Base-by-base conservation (phyloP, 73 alveolate genomes). In the Paramecium bursaria region DNA sequence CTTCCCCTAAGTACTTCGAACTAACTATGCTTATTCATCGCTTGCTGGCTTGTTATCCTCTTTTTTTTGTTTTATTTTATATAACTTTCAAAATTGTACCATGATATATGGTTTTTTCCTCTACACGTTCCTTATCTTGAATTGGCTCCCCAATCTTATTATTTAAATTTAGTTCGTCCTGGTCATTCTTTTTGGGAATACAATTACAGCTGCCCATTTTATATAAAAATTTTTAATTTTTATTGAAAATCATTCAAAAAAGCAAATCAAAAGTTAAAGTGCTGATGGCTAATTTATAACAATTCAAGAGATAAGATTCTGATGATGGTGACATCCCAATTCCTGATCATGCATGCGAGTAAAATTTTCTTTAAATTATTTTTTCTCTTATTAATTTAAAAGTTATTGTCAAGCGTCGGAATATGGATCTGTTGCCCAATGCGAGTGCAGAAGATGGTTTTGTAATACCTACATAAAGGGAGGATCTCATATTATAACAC, bases 401-500 rank as follows among this genome's bases (percentile, higher is more conserved):
- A 27, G 0, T 3, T 53, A 1, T 15, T n/a, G 11, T n/a, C 9
- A 53, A 47, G 44, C 30, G 30, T 53, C 30, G 74, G 25, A 47
- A 47, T 53, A 47, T 53, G 0, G 25, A 21, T 15, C 48, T 13
- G 75, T 51, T 31, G 67, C 79, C 2, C 29, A 14, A 31, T 51
- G 88, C 23, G 1, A 4, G 47, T 33, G 75, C 25, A 54, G 54
- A 30, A 51, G 76, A 52, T 79, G 89, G 74, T 53, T 53, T 55
- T 61, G 89, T 17, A 79, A 79, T 13, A 21, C 46, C 29, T 31
- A 48, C 15, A 73, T 74, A 14, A 53, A 54, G 39, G 74, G 89
- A 6, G 89, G 85, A 79, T 79, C 89, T n/a, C 89, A 79, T 46
- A 79, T 79, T 53, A 54, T 79, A 31, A 19, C 54, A 17, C 89